Percentiles rank a stretch among this genome's conserved stretches.
Conservation (phyloP, 345 rosid species). For the Ricinus communis region DNA sequence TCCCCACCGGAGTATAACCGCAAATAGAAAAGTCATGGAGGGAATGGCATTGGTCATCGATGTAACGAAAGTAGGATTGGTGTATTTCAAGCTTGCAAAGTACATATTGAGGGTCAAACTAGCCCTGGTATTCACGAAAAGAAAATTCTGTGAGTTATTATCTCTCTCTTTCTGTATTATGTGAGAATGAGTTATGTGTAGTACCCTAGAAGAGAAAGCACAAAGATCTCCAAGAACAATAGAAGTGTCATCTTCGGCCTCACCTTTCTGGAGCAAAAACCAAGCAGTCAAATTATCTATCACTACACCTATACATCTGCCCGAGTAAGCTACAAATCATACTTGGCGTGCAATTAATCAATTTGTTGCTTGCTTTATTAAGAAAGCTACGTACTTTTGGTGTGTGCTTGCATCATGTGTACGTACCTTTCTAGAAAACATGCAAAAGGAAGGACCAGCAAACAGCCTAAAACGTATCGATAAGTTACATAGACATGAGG, state of each 20-base stretch:
- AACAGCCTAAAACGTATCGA: conserved; percentile 20
- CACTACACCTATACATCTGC: not conserved
- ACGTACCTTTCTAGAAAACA: conserved; percentile 36
- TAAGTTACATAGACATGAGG: conserved; percentile 34
- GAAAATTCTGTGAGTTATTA: too few relatives aligned
- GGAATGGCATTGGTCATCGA: conserved; percentile 30
- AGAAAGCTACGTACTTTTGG: too few relatives aligned
- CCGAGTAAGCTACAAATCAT: not conserved
- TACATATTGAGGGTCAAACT: conserved; percentile 32
- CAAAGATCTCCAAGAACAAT: conserved; percentile 30
- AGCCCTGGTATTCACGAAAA: conserved; percentile 20
- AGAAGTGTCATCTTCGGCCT: conserved; percentile 33
- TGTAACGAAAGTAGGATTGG: conserved; percentile 32
- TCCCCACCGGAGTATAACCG: conserved; percentile 25
- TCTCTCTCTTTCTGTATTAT: not conserved
- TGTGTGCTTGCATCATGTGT: not conserved
- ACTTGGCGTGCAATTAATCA: not conserved
- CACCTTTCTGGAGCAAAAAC: conserved; percentile 19
- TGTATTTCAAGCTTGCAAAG: conserved; percentile 35
- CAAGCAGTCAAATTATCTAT: not conserved
- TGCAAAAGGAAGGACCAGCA: conserved; percentile 21
- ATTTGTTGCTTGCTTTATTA: too few relatives aligned
- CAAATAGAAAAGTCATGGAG: conserved; percentile 23
- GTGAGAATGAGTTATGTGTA: not conserved
- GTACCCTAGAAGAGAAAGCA: conserved; percentile 34